These are phyloP conservation scores for Ophiostoma novo-ulmi DNA, from an alignment of 2,329 filamentous ascomycete species.

Conservation along the genomic window DNA sequence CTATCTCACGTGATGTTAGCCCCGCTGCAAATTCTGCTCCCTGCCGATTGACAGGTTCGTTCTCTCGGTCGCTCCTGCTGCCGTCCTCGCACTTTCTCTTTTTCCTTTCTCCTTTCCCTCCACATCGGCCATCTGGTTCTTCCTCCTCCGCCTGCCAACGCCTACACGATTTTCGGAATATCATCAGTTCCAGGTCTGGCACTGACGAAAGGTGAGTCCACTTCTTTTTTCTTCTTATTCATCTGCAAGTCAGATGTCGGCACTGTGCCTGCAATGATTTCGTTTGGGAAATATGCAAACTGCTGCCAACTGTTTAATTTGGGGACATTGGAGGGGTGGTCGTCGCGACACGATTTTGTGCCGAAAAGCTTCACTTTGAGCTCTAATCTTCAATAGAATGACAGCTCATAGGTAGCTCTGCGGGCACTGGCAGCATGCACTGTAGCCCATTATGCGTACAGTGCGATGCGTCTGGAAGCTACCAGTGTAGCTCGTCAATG, in stretches of 20 bases:
- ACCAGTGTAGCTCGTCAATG: background rate
- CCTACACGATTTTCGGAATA: slow-evolving; percentile 33
- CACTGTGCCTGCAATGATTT: slow-evolving; percentile 7
- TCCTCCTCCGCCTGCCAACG: slow-evolving; percentile 40
- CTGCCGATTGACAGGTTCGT: background rate
- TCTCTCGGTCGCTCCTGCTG: background rate
- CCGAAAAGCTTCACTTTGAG: slow-evolving; percentile 6
- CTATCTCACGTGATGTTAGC: background rate
- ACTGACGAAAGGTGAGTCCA: slow-evolving; percentile 27
- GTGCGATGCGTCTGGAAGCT: background rate
- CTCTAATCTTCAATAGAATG: background rate
- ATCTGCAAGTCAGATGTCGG: slow-evolving; percentile 8
- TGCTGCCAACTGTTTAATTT: background rate
- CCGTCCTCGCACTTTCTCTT: slow-evolving; percentile 21
- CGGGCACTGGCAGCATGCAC: background rate
- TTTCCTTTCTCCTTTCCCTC: slow-evolving; percentile 23
- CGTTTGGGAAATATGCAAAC: background rate
- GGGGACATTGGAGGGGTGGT: background rate
- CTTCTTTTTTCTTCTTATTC: slow-evolving; percentile 17
- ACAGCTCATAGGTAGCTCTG: background rate
- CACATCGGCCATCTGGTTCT: slow-evolving; percentile 40
- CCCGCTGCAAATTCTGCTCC: background rate
- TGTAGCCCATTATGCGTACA: background rate
- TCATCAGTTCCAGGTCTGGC: slow-evolving; percentile 28
- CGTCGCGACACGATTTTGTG: background rate